phyloP scores from a whole-genome alignment of 441 rosid genomes.

The Brassica hybrid region DNA sequence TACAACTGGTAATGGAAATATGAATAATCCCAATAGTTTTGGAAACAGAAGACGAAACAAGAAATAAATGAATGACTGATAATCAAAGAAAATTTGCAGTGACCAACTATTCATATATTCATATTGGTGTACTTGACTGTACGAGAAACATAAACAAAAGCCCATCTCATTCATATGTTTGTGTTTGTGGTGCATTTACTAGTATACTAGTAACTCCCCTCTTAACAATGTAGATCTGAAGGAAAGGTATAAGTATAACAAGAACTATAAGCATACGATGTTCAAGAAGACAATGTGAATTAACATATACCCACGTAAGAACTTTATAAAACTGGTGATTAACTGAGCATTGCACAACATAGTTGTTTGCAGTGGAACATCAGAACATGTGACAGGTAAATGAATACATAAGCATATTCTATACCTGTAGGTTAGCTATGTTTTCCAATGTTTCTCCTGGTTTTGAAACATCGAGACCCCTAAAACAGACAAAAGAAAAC shows the following conservation, averaged over 20 bases:
- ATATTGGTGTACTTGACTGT: constrained; percentile 8
- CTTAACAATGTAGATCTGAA: not conserved
- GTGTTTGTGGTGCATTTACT: constrained; percentile 12
- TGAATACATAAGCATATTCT: constrained; percentile 20
- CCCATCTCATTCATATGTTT: not conserved
- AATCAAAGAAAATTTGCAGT: not conserved
- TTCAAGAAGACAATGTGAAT: constrained; percentile 17
- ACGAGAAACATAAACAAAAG: constrained; percentile 18
- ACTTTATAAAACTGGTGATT: constrained; percentile 8
- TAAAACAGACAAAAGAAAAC: constrained; percentile 44
- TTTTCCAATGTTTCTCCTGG: constrained; percentile 79
- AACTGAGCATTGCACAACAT: constrained; percentile 23
- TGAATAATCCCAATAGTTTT: not conserved
- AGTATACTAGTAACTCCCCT: not conserved
- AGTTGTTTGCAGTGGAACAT: constrained; percentile 15
- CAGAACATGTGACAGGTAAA: constrained; percentile 20
- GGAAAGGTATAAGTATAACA: not conserved
- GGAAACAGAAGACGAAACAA: constrained; percentile 17
- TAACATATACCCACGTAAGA: not conserved
- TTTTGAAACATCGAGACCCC: constrained; percentile 90
- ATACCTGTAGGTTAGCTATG: constrained; percentile 82
- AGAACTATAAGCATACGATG: not conserved
- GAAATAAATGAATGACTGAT: constrained; percentile 21
- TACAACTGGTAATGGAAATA: not conserved
- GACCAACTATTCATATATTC: constrained; percentile 5